A percentile compares a stretch with the other conserved stretches of the same genome.
phyloP scores from a whole-genome alignment of 192 early-diverging fungal genomes.

The Coemansia reversa region DNA sequence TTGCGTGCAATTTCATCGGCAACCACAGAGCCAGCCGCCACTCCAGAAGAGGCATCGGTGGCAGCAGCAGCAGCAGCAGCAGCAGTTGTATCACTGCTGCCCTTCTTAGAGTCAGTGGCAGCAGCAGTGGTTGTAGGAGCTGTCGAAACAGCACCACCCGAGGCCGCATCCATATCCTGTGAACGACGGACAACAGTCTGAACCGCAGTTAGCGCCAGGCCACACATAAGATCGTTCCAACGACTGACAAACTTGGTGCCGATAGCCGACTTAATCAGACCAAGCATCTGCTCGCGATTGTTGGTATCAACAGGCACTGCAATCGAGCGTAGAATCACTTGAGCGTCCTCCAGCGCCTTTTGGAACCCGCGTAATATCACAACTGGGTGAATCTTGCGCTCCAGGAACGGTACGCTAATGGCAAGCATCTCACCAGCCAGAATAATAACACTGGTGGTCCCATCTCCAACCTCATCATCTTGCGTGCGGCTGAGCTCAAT shows the following conservation, averaged over 20 bases:
- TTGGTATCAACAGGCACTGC: slow-evolving; percentile 81
- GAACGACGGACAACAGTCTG: slow-evolving; percentile 71
- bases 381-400: slow-evolving; percentile 98
- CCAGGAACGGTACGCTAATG: slow-evolving; percentile 86
- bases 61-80: background rate
- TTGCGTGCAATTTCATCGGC: slow-evolving; percentile 2
- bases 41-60: background rate
- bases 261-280: slow-evolving; percentile 86
- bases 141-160: slow-evolving; percentile 1
- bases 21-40: slow-evolving; percentile 5
- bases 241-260: slow-evolving; percentile 96
- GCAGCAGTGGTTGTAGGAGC: background rate
- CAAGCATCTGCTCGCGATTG: slow-evolving; percentile 86
- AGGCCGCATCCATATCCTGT: slow-evolving; percentile 21
- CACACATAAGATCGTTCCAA: slow-evolving; percentile 98
- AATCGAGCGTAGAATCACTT: slow-evolving; percentile 80
- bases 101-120: background rate
- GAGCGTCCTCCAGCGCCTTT: slow-evolving; percentile 89
- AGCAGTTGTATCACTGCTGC: background rate
- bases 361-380: slow-evolving; percentile 94
- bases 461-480: slow-evolving; percentile 99
- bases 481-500: slow-evolving; percentile 98
- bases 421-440: slow-evolving; percentile 96
- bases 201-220: slow-evolving; percentile 94
- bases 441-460: slow-evolving; percentile 98